Evolutionary conservation across 345 rosid genomes (phyloP), one percentile per base, ranked within the genome.

Genomic region (Draba incana): DNA sequence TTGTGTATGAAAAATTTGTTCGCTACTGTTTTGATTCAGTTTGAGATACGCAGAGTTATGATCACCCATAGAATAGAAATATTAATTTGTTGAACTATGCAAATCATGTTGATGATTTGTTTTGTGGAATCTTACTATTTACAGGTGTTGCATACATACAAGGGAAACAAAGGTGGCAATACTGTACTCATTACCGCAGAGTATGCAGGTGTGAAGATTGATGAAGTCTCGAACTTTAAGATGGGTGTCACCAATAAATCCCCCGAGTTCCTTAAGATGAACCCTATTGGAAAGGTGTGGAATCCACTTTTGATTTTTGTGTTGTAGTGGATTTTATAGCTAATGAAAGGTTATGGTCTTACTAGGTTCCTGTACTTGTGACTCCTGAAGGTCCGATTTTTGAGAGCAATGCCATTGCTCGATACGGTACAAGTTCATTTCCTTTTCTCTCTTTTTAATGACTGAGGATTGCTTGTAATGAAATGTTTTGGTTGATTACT

Each of bases 351-450:
- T 23, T 61, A 55, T 68, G 55, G 14, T 62, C 25, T 0, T 45
- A 3, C 7, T 72, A 92, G 98, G 86, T 95, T 79, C 99, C 97
- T 10, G 92, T 95, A 66, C 76, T 95, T 84, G 90, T 92, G 81
- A 95, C 99, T 28, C 94, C 98, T 0, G 94, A 95, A 16, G 98
- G 97, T 58, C 74, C 89, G 8, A 37, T 95, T 3, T 92, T 88
- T 46, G 98, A 95, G 87, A 95, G 99, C 89, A 95, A 95, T 83
- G 93, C 99, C 23, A 92, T 95, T 54, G 88, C 97, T 10, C 88
- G 96, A 3, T 92, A 88, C 53, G 98, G 99, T 95, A 62, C 77
- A 75, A 50, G 20, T 23, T 24, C 55, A 15, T 14, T 14, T 14
- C 47, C 44, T 42, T n/a, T n/a, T n/a, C n/a, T 70, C 8, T 41